These are phyloP conservation scores for Cenchrus purpureus DNA, from an alignment of 176 grass and related monocot species.

Conservation along the genomic window DNA sequence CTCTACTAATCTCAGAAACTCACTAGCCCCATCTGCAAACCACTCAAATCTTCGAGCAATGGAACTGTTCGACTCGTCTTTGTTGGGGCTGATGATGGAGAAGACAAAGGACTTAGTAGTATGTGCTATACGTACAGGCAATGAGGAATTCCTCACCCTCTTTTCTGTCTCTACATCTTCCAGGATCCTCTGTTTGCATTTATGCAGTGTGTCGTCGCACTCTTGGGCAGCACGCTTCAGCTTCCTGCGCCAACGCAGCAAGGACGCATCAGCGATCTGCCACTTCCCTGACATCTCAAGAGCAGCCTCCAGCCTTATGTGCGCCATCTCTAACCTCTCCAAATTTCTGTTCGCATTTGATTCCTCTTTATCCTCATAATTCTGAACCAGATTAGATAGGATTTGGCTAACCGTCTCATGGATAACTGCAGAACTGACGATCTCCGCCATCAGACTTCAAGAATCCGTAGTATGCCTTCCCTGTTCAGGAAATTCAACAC, in stretches of 20 bases:
- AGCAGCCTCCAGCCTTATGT: constrained; percentile 3
- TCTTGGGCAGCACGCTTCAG: background rate
- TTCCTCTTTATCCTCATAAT: background rate
- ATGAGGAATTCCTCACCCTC: background rate
- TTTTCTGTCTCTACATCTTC: background rate
- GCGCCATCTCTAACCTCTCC: constrained; percentile 5
- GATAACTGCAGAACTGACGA: background rate
- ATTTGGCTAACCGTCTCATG: background rate
- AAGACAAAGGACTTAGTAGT: background rate
- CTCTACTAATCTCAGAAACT: constrained; percentile 8
- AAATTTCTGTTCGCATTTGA: background rate
- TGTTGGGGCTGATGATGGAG: background rate
- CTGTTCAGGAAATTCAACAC: background rate
- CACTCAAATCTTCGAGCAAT: constrained; percentile 9
- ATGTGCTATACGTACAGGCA: background rate
- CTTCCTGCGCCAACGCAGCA: background rate
- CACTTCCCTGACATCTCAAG: background rate
- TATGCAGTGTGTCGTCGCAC: background rate
- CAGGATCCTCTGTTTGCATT: background rate
- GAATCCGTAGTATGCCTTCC: background rate
- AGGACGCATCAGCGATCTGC: constrained; percentile 1
- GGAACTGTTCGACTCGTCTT: background rate
- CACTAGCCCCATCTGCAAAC: background rate
- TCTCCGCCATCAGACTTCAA: background rate
- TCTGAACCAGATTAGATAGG: background rate